Percentiles rank a stretch among this genome's conserved stretches.
Conservation (phyloP, 78 protist species). For the Speleostelium caveatum region DNA sequence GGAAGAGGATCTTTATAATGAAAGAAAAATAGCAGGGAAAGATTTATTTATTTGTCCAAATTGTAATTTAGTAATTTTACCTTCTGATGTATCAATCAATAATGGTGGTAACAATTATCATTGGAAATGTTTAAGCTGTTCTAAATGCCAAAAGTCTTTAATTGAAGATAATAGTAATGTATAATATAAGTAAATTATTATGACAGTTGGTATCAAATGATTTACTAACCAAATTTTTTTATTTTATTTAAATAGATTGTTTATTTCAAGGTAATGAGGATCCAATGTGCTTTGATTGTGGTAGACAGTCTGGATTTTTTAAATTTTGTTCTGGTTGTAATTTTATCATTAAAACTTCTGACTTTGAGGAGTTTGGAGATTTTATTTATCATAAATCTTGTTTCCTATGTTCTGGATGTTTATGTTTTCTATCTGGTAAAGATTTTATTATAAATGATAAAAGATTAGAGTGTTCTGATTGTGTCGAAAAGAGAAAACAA, state of each 20-base stretch:
- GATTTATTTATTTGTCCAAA: slow-evolving; percentile 66
- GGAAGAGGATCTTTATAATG: background rate
- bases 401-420: slow-evolving; percentile 30
- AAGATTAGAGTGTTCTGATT: slow-evolving; percentile 16
- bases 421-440: slow-evolving; percentile 1
- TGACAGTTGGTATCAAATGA: too few species aligned
- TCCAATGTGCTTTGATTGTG: slow-evolving; percentile 45
- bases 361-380: slow-evolving; percentile 71
- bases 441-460: slow-evolving; percentile 28
- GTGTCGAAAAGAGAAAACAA: slow-evolving; percentile 3
- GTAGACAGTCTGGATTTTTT: slow-evolving; percentile 28
- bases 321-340: slow-evolving; percentile 43
- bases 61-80: slow-evolving; percentile 8
- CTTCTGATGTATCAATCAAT: slow-evolving; percentile 50
- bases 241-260: slow-evolving; percentile 30
- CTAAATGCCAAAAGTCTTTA: slow-evolving; percentile 34
- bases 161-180: background rate
- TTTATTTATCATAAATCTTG: slow-evolving; percentile 41
- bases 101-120: slow-evolving; percentile 46
- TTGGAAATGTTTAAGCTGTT: slow-evolving; percentile 56
- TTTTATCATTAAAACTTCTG: slow-evolving; percentile 41
- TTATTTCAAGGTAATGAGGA: slow-evolving; percentile 49
- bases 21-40: background rate
- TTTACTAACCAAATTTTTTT: too few species aligned
- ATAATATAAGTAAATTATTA: too few species aligned